These are phyloP conservation scores for Narthecium ossifragum DNA, from an alignment of 106 monocot genomes.

Conservation along the genomic window DNA sequence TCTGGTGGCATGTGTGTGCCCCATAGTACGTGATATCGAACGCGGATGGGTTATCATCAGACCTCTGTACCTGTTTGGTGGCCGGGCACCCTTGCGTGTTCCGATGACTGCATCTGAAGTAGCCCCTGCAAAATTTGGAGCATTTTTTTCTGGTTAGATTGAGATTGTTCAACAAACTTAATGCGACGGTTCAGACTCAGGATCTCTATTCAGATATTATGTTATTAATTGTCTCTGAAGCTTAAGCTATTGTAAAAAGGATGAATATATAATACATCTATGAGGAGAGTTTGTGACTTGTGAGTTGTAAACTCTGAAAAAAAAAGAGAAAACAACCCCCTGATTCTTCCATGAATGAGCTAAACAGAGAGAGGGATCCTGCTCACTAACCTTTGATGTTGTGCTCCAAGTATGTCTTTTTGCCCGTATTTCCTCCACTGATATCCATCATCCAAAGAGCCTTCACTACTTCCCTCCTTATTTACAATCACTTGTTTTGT, in stretches of 20 bases:
- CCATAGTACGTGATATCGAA: conserved; percentile 46
- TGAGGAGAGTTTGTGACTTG: too few relatives aligned
- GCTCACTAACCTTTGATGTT: conserved; percentile 12
- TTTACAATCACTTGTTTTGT: neutral
- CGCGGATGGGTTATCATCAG: conserved; percentile 30
- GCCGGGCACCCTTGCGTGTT: conserved; percentile 45
- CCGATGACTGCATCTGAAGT: conserved; percentile 63
- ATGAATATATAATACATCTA: too few relatives aligned
- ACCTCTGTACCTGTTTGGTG: conserved; percentile 50
- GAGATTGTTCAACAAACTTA: too few relatives aligned
- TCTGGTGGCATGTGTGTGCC: conserved; percentile 35
- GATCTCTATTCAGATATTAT: too few relatives aligned
- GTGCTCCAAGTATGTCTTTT: conserved; percentile 6
- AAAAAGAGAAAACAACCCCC: too few relatives aligned
- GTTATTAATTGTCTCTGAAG: too few relatives aligned
- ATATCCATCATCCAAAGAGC: conserved; percentile 3
- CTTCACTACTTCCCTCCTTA: neutral
- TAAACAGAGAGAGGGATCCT: neutral
- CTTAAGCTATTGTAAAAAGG: too few relatives aligned
- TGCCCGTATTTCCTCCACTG: conserved; percentile 14
- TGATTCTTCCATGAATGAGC: neutral
- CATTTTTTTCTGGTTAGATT: neutral
- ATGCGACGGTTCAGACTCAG: too few relatives aligned
- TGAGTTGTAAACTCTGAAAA: too few relatives aligned
- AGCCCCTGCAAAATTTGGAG: conserved; percentile 27